Evolutionary conservation across 495 filamentous ascomycete genomes (phyloP), one percentile per base, ranked within the genome.

Genomic region (Penicillium ucsense): DNA sequence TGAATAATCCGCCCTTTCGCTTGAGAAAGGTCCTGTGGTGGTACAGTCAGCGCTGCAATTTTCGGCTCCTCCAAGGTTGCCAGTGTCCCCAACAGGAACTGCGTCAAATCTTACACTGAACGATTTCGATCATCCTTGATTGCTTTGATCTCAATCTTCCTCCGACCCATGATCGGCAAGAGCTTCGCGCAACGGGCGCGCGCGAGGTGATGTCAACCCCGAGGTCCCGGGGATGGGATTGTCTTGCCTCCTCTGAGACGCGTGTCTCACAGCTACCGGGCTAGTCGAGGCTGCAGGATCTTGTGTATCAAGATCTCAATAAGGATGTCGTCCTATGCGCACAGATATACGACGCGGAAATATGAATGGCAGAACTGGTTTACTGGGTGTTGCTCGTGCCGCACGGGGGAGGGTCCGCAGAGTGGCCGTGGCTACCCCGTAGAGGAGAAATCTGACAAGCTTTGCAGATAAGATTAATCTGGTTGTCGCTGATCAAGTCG

Each of bases 91-190:
- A 20, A 20, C 20, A 20, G 20, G 20, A 2, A 20, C 20, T 20
- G 20, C 20, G 20, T 20, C 20, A 20, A 20, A 44, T 78, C 90
- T 74, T 87, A 96, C 91, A 95, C 92, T 54, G 91, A 96, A 62
- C 92, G 89, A 63, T 98, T 98, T 61, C 92, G 81, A 66, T 98
- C 92, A 81, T 98, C 92, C 73, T 95, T 95, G 77, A 98, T 98
- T 46, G 94, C 86, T 74, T 97, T 97, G 78, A 98, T 98, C 73
- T 96, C 92, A 65, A 98, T 98, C 83, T 87, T 85, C 64, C 81
- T 70, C 55, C 81, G 73, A 59, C 81, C 81, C 81, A 85, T 85
- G 48, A 44, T 57, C 60, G 47, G 47, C 30, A 32, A 34, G 41
- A 51, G 4, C 49, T 36, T 48, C 41, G 49, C 53, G 49, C 52